These are phyloP conservation scores for Alternaria ventricosa DNA, from an alignment of 2,329 filamentous ascomycete species.

Conservation along the genomic window DNA sequence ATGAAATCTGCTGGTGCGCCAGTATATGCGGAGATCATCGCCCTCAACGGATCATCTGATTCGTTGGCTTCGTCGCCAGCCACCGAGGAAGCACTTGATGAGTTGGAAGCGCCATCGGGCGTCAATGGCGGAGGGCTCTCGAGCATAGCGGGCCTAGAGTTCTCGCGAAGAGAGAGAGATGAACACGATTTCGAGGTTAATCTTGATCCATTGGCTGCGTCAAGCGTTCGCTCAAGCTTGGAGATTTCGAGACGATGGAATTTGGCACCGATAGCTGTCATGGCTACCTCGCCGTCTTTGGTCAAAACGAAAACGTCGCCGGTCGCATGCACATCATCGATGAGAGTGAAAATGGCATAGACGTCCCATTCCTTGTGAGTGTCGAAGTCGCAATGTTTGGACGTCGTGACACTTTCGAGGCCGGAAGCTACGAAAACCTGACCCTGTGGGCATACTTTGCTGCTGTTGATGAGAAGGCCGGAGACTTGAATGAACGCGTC, in stretches of 20 bases:
- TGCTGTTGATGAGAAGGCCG: slow-evolving; percentile 27
- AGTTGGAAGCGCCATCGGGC: slow-evolving; percentile 1
- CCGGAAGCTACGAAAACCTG: slow-evolving; percentile 23
- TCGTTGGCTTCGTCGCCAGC: slow-evolving; percentile 1
- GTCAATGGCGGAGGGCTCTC: background rate
- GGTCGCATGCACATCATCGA: slow-evolving; percentile 6
- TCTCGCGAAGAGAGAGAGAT: background rate
- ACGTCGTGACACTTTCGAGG: slow-evolving; percentile 19
- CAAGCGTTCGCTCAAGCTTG: slow-evolving; percentile 13
- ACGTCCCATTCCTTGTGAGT: slow-evolving; percentile 10
- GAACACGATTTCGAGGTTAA: background rate
- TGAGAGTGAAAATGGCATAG: slow-evolving; percentile 11
- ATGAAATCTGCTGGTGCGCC: slow-evolving; percentile 12
- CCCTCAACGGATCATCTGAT: slow-evolving; percentile 8
- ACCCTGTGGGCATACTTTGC: slow-evolving; percentile 10
- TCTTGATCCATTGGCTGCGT: slow-evolving; percentile 7
- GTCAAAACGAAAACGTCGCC: slow-evolving; percentile 21
- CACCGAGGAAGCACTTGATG: slow-evolving; percentile 3
- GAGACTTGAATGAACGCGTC: slow-evolving; percentile 27
- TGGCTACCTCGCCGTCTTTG: slow-evolving; percentile 6
- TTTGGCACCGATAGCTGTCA: slow-evolving; percentile 15
- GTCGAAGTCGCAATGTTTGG: slow-evolving; percentile 7
- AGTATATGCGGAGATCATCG: slow-evolving; percentile 17
- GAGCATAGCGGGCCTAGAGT: background rate
- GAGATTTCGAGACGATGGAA: slow-evolving; percentile 20